Evolutionary conservation across 2,329 filamentous ascomycete genomes (phyloP), one percentile per base, ranked within the genome.

Genomic region (Diplodia mutila): DNA sequence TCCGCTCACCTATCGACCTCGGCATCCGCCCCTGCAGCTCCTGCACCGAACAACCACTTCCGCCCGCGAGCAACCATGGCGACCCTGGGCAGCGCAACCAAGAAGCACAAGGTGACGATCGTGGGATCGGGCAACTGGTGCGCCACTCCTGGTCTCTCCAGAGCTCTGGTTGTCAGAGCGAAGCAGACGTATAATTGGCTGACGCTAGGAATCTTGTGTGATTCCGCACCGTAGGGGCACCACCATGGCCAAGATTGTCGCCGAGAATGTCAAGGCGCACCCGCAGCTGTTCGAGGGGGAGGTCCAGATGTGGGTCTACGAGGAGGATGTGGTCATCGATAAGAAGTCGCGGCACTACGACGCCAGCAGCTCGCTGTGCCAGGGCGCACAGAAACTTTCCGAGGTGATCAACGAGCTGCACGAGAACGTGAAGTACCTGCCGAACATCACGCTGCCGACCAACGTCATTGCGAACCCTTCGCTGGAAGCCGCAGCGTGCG

Each of bases 261-360:
- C 94, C 73, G 94, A 99, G 80, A 99, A 97, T 82, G 91, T 93
- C 46, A 88, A 86, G 70, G 89, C 86, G 71, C 85, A 97, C 81
- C 85, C 89, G 11, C 86, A 93, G 34, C 77, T 97, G 53, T 99
- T 98, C 77, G 92, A 98, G 76, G 84, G 90, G 78, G 85, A 93
- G 70, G 93, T 99, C 64, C 92, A 97, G 81, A 98, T 99, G 95
- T 99, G 95, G 95, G 96, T 99, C 75, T 97, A 89, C 77, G 95
- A 99, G 81, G 95, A 99, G 80, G 87, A 97, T 27, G 89, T 97
- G 71, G 86, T 87, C 66, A 84, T 97, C 51, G 82, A 91, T 14
- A 85, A 90, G 74, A 85, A 86, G 70, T 94, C 91, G 59, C 88
- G 87, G 72, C 86, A 93, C 81, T 93, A 93, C 84, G 85, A 91